Base-by-base conservation (phyloP, 164 flowering plant species). In the Vitis rupestris region DNA sequence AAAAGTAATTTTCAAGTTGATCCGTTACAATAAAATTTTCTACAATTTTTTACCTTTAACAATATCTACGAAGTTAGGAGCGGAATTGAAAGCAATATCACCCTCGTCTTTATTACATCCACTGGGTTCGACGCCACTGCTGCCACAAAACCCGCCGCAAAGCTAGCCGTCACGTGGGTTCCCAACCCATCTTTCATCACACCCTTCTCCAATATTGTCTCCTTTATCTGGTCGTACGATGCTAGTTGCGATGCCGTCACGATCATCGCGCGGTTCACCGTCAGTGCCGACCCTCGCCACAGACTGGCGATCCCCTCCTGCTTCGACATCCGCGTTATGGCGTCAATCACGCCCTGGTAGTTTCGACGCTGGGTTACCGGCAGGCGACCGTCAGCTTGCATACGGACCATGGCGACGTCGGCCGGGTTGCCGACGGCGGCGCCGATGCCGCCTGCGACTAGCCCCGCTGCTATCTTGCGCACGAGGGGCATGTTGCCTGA, bases 241-340 rank as follows among this genome's bases (percentile, higher is more conserved):
- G 98, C 98, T 61, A 93, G 76, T 74, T 93, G 98, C 52, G 97
- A 87, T 30, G 98, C 97, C 7, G 98, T 89, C 68, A 93, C 97
- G 64, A 91, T 77, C 97, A 93, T 91, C 13, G 98, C 98, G 11
- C 98, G 86, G 82, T 91, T 89, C 79, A 93, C 93, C 61, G 98
- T 93, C 6, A 91, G 87, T 1, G 87, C 73, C 29, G 97, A 89
- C 13, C 98, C 98, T 54, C 94, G 87, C 98, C 98, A 93, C 74
- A 93, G 90, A 79, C 86, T 80, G 8, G 76, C 37, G 0, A 89
- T 64, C 16, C 97, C 98, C 66, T 93, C 98, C 71, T 76, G 80
- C 65, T 71, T 83, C 16, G 82, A 8, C 91, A 91, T 93, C 14
- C 78, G 76, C 8, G 79, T 37, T 52, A 93, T 88, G 11, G 98